Conservation (phyloP, 2,329 filamentous ascomycete genomes). For the Pseudomassariella vexata region DNA sequence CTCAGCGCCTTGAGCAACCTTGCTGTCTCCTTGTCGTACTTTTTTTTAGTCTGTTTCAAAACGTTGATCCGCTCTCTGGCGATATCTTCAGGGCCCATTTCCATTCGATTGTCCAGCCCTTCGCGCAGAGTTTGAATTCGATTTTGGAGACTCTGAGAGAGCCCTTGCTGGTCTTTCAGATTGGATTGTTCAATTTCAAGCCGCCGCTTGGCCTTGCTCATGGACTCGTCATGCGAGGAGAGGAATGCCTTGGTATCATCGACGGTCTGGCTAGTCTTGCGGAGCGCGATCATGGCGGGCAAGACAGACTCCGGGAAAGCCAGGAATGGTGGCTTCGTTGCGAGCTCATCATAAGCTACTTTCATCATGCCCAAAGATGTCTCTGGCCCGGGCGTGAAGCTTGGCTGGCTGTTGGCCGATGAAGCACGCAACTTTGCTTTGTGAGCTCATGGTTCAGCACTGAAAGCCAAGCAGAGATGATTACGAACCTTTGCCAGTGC, state of each 20-base stretch:
- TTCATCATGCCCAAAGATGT: slow-evolving; percentile 47
- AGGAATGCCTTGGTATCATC: slow-evolving; percentile 59
- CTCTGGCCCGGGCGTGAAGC: slow-evolving; percentile 15
- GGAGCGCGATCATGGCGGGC: slow-evolving; percentile 65
- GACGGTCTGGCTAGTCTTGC: slow-evolving; percentile 59
- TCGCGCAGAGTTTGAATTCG: slow-evolving; percentile 55
- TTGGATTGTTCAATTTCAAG: slow-evolving; percentile 46
- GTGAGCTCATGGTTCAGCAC: background rate
- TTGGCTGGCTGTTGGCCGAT: slow-evolving; percentile 8
- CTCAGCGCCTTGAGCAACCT: slow-evolving; percentile 59
- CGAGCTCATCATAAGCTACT: slow-evolving; percentile 59
- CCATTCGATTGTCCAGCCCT: slow-evolving; percentile 50
- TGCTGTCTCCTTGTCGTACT: slow-evolving; percentile 56
- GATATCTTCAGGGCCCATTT: slow-evolving; percentile 55
- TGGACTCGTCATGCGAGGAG: slow-evolving; percentile 31
- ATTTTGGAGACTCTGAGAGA: slow-evolving; percentile 43
- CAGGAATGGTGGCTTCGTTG: slow-evolving; percentile 56
- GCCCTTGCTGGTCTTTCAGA: slow-evolving; percentile 48
- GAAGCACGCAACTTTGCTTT: slow-evolving; percentile 6
- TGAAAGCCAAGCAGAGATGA: background rate
- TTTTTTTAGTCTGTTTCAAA: slow-evolving; percentile 51
- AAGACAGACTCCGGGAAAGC: slow-evolving; percentile 63
- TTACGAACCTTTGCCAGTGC: slow-evolving; percentile 38
- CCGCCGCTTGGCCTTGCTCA: slow-evolving; percentile 37
- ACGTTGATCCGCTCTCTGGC: slow-evolving; percentile 57